Conservation (phyloP, 352 stramenopile species). For the Phytophthora pinifolia region DNA sequence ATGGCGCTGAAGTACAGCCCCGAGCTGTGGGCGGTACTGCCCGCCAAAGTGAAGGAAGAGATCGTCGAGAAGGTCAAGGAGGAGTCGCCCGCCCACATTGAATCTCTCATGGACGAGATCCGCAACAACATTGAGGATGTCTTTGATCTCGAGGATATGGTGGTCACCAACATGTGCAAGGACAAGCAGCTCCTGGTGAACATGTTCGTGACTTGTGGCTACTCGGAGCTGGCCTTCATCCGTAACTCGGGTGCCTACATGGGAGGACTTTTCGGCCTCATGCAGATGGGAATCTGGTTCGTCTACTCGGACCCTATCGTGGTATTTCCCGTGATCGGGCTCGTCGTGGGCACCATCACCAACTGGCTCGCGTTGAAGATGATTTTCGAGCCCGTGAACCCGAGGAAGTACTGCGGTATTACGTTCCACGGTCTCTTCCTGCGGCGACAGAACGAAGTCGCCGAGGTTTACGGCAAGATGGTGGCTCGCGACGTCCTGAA, state of each 20-base stretch:
- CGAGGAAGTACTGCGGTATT: slow-evolving; percentile 84
- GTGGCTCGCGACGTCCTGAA: slow-evolving; percentile 86
- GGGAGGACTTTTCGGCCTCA: slow-evolving; percentile 87
- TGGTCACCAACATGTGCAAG: slow-evolving; percentile 92
- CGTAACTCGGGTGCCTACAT: slow-evolving; percentile 90
- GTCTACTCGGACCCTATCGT: slow-evolving; percentile 80
- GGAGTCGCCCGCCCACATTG: slow-evolving; percentile 90
- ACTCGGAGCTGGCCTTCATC: slow-evolving; percentile 92
- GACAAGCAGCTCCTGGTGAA: slow-evolving; percentile 96
- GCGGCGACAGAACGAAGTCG: slow-evolving; percentile 90
- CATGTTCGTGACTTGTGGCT: slow-evolving; percentile 93
- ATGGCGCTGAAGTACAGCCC: slow-evolving; percentile 91
- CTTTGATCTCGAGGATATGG: slow-evolving; percentile 96
- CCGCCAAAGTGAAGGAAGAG: slow-evolving; percentile 82
- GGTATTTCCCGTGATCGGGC: slow-evolving; percentile 90
- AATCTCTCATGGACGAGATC: slow-evolving; percentile 94
- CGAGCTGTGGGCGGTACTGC: slow-evolving; percentile 78
- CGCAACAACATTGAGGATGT: slow-evolving; percentile 95
- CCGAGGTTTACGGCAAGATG: slow-evolving; percentile 86
- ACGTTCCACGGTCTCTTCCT: slow-evolving; percentile 96
- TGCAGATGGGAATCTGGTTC: slow-evolving; percentile 91
- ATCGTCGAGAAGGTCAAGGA: slow-evolving; percentile 95
- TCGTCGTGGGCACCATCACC: slow-evolving; percentile 96
- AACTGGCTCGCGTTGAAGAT: slow-evolving; percentile 96
- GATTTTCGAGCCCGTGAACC: slow-evolving; percentile 92